Base-by-base conservation (phyloP, 2,329 filamentous ascomycete genomes). In the Clarireedia hainanense region DNA sequence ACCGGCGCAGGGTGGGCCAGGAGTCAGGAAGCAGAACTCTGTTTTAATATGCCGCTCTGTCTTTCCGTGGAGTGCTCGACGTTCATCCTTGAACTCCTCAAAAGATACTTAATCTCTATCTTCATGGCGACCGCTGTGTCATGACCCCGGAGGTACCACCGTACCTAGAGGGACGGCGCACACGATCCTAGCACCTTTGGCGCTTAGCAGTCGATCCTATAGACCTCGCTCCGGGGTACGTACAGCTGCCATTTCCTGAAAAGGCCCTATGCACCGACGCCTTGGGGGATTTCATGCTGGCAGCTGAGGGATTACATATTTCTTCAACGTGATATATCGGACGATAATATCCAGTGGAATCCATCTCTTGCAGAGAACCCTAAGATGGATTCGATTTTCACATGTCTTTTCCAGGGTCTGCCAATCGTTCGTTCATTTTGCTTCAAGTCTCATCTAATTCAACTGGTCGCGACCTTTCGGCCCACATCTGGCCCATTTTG, bases 71-170 rank as follows among this genome's bases (percentile, higher is more conserved):
- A 34, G 10, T 10, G 14, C 27, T 37, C 10, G 39, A 24, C 17
- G 24, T 57, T 53, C 43, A 42, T 9, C 39, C 9, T 20, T 6
- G 39, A 17, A 14, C 39, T 42, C 15, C 20, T 20, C 47, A 43
- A 37, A 53, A 57, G 37, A 54, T 20, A 39, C 34, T 52, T 54
- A 54, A 54, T 54, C 34, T 54, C 51, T 20, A 42, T 20, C 39
- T 20, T 42, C 55, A 37, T 49, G 47, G 46, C 46, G 46, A 48
- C 40, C 45, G 54, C 23, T 45, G 55, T 48, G 37, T 52, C 36
- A 56, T 27, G 40, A 47, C 55, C 49, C 43, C 23, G 26, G 26
- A 47, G 17, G 36, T 42, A 42, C 30, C 36, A 53, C 15, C 39
- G 10, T 34, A 12, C 30, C 30, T 34, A 12, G 30, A 48, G n/a